Base-by-base conservation (phyloP, 2,329 filamentous ascomycete genomes). In the Fusarium hostae region DNA sequence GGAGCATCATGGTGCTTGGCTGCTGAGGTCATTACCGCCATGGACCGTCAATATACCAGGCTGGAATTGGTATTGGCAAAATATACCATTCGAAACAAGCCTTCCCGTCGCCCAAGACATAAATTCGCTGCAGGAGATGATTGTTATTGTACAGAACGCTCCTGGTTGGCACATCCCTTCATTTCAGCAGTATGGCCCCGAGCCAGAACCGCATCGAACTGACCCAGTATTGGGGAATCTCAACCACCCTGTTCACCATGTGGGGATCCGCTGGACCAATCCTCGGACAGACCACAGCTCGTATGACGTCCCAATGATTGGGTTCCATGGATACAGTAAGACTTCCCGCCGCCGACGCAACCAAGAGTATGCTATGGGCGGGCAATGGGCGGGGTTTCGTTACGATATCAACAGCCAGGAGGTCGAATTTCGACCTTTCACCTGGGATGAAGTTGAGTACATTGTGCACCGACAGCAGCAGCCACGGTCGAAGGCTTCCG, bases 241-340 rank as follows among this genome's bases (percentile, higher is more conserved):
- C 4, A 16, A 2, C 2, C 15, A 2, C 2, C 11, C 47, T 26
- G 1, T 12, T 8, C 47, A 35, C 2, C 22, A 51, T 5, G 5
- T 16, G 24, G 47, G 47, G 34, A 4, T 51, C 30, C 30, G 16
- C 5, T 51, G 47, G 47, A 5, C 11, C 16, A 6, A 48, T 18
- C 26, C 10, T 16, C 9, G 9, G 2, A 22, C 30, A 3, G 5
- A 22, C 2, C 4, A 3, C 7, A 4, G 3, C 1, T 9, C 1
- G 9, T 2, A 2, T 12, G 11, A 20, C 22, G 2, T 15, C 32
- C 52, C 52, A 0, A 44, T 20, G n/a, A 45, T 56, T 16, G 39
- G 39, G 3, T 18, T 34, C 0, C 37, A 44, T 2, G 52, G 39
- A 0, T 56, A 56, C 3, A 56, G 37, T 5, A 32, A n/a, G 3